These are phyloP conservation scores for Botrytis tulipae DNA, from an alignment of 2,329 filamentous ascomycete species.

Conservation along the genomic window DNA sequence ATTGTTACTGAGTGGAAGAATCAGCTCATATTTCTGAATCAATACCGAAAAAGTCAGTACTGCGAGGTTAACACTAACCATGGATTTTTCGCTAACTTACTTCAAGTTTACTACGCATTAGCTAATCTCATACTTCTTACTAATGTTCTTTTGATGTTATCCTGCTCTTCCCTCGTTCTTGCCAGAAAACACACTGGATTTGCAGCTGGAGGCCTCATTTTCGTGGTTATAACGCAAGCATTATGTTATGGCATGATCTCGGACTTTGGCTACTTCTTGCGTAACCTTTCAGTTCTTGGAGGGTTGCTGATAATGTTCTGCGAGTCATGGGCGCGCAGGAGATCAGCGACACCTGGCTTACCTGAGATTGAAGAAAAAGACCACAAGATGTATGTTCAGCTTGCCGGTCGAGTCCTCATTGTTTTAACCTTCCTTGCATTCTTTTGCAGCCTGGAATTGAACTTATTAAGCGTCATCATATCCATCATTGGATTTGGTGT, in stretches of 20 bases:
- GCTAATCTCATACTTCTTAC: conserved; percentile 89
- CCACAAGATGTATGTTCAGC: conserved; percentile 99
- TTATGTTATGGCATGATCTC: conserved; percentile 97
- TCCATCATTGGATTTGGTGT: conserved; percentile 83
- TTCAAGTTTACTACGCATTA: conserved; percentile 76
- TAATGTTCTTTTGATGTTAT: conserved; percentile 85
- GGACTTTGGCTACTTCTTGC: conserved; percentile 99
- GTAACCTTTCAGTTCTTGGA: conserved; percentile 95
- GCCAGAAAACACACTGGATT: conserved; percentile 89
- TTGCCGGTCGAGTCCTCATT: conserved; percentile 88
- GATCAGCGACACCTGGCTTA: conserved; percentile 90
- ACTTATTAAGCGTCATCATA: conserved; percentile 79
- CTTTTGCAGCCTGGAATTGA: conserved; percentile 93
- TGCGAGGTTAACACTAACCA: not conserved
- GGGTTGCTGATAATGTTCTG: conserved; percentile 97
- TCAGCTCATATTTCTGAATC: conserved; percentile 86
- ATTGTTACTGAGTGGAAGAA: conserved; percentile 98
- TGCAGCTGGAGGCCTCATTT: conserved; percentile 85
- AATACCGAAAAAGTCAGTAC: conserved; percentile 82
- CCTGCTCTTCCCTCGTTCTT: conserved; percentile 83
- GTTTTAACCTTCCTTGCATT: conserved; percentile 98
- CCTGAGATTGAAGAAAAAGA: conserved; percentile 97
- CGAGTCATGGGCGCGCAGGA: conserved; percentile 97
- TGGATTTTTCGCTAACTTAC: conserved; percentile 16
- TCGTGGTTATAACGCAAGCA: conserved; percentile 87